These are phyloP conservation scores for Lignosus rhinocerotis DNA, from an alignment of 1,284 basidiomycete species.

Conservation along the genomic window DNA sequence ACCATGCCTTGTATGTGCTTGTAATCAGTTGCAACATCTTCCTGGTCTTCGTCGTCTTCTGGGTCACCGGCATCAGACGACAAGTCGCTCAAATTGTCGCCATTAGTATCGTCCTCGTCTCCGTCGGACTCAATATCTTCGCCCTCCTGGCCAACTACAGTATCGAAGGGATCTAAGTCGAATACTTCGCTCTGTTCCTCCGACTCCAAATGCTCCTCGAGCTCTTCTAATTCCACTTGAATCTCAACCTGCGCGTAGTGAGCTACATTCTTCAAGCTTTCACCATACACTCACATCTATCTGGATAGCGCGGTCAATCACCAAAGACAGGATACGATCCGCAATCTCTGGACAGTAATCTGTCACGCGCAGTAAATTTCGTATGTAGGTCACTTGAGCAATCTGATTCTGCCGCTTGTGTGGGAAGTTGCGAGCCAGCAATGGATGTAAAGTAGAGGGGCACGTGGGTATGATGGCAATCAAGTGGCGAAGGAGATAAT, in stretches of 20 bases:
- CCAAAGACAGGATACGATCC: conserved; percentile 81
- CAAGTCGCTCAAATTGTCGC: conserved; percentile 57
- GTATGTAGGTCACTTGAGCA: conserved; percentile 88
- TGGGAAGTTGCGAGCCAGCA: conserved; percentile 86
- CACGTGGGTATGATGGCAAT: conserved; percentile 89
- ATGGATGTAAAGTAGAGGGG: conserved; percentile 81
- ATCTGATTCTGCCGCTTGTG: conserved; percentile 88
- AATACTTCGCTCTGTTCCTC: conserved; percentile 68
- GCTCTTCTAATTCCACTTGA: conserved; percentile 91
- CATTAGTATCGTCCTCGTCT: conserved; percentile 50
- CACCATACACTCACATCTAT: conserved; percentile 77
- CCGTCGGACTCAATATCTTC: conserved; percentile 56
- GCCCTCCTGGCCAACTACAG: conserved; percentile 72
- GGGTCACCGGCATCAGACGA: conserved; percentile 69
- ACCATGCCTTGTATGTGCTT: conserved; percentile 84
- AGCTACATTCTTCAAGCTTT: not conserved
- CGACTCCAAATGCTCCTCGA: conserved; percentile 69
- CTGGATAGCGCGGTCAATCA: conserved; percentile 90
- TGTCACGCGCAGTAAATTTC: conserved; percentile 84
- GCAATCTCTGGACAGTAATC: conserved; percentile 90
- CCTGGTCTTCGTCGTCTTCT: conserved; percentile 42
- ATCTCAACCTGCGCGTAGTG: conserved; percentile 79
- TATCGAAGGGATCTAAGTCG: conserved; percentile 84
- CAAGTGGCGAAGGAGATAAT: conserved; percentile 83
- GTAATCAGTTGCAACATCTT: conserved; percentile 52